Evolutionary conservation across 768 basidiomycete species (phyloP).

Genomic region (Pulveroboletus sp.): DNA sequence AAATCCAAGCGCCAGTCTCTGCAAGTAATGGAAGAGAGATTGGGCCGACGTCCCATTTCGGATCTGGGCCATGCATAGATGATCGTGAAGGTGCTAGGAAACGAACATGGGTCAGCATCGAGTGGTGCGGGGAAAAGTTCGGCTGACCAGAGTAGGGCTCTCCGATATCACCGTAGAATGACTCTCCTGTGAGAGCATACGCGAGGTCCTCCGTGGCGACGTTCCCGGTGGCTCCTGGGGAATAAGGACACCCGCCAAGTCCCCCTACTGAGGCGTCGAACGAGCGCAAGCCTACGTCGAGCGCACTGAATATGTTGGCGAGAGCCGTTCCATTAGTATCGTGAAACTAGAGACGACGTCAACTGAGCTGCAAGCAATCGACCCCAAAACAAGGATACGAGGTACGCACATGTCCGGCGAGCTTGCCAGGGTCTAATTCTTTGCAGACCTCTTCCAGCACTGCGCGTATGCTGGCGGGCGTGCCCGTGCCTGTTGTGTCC

Average conservation of each 20-base stretch:
- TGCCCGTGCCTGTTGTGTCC: conserved; percentile 88
- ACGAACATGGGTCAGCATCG: not conserved
- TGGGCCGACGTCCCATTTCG: conserved; percentile 35
- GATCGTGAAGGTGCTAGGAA: not conserved
- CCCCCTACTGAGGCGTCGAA: conserved; percentile 85
- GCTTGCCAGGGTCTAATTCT: conserved; percentile 52
- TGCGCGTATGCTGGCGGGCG: conserved; percentile 59
- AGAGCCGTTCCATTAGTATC: conserved; percentile 86
- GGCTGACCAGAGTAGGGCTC: conserved; percentile 20
- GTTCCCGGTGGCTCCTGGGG: conserved; percentile 93
- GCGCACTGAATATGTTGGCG: conserved; percentile 68
- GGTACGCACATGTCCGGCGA: conserved; percentile 58
- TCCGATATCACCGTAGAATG: conserved; percentile 50
- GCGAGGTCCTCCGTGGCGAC: conserved; percentile 91
- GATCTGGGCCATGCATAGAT: not conserved
- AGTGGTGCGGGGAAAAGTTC: not conserved
- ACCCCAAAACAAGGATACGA: conserved; percentile 13
- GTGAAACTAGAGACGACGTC: conserved; percentile 58
- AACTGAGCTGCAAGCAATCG: not conserved
- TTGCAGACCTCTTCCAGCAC: conserved; percentile 71
- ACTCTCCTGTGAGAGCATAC: conserved; percentile 68
- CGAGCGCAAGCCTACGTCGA: conserved; percentile 71
- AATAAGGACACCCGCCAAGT: conserved; percentile 93
- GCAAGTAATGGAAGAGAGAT: conserved; percentile 64
- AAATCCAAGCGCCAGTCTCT: conserved; percentile 83